Evolutionary conservation across 1,284 basidiomycete species (phyloP).

Genomic region (Trametes versicolor): DNA sequence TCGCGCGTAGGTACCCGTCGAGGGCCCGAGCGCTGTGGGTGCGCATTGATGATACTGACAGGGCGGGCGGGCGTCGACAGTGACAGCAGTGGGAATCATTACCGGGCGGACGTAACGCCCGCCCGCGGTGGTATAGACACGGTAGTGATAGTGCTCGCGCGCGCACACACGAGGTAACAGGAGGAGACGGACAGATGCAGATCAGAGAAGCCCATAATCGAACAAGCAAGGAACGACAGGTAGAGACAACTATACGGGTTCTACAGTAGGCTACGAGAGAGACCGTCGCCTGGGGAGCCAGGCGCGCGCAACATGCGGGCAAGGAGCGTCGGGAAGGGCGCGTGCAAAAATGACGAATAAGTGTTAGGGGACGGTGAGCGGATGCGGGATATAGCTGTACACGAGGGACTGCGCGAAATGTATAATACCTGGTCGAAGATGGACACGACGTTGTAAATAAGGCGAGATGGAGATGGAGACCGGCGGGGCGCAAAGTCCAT

Average conservation of each 20-base stretch:
- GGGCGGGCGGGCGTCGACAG: background rate
- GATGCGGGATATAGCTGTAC: slow-evolving; percentile 28
- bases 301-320: background rate
- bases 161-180: slow-evolving; percentile 2
- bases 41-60: background rate
- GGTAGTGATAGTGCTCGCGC: background rate
- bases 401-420: slow-evolving; percentile 21
- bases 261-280: slow-evolving; percentile 27
- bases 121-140: slow-evolving; percentile 12
- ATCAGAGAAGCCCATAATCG: slow-evolving; percentile 6
- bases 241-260: slow-evolving; percentile 27
- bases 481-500: slow-evolving; percentile 10
- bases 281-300: slow-evolving; percentile 8
- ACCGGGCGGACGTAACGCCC: slow-evolving; percentile 21
- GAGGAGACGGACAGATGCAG: slow-evolving; percentile 4
- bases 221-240: slow-evolving; percentile 21
- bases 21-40: background rate
- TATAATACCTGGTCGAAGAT: slow-evolving; percentile 31
- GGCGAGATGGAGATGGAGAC: slow-evolving; percentile 14
- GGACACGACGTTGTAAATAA: slow-evolving; percentile 28
- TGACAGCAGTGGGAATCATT: slow-evolving; percentile 21
- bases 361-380: slow-evolving; percentile 11
- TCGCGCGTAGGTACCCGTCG: background rate
- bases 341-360: slow-evolving; percentile 21
- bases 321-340: background rate